phyloP scores from a whole-genome alignment of 1,284 basidiomycete species.

The Cystobasidiaceae sp. region DNA sequence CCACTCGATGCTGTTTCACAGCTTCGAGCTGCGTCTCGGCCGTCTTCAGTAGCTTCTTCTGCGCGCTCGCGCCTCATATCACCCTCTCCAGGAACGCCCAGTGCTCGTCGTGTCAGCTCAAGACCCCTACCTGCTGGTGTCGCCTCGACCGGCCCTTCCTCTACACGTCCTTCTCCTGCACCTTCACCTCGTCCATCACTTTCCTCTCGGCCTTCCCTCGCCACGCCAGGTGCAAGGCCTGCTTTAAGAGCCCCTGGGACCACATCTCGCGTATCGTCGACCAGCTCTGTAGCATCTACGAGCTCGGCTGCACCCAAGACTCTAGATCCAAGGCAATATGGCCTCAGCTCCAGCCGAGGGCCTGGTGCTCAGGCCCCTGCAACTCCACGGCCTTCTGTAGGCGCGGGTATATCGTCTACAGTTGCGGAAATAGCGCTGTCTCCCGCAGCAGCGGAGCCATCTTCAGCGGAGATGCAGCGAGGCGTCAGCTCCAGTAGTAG shows the following conservation, averaged over 20 bases:
- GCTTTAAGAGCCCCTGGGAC: no score
- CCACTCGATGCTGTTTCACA: neutral
- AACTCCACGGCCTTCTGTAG: no score
- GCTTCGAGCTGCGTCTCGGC: neutral
- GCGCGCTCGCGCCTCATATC: slow-evolving; percentile 6
- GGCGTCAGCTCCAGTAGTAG: slow-evolving; percentile 21
- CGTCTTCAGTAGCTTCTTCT: slow-evolving; percentile 6
- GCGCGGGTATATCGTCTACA: no score
- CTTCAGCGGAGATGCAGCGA: neutral
- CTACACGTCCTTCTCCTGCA: no score
- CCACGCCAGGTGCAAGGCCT: neutral
- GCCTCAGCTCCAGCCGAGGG: no score
- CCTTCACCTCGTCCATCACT: slow-evolving; percentile 1
- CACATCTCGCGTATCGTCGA: no score
- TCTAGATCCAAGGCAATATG: no score
- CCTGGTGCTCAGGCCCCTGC: no score
- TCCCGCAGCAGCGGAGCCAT: neutral
- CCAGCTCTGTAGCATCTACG: no score
- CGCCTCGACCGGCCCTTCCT: no score
- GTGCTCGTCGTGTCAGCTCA: neutral
- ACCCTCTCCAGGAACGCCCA: neutral
- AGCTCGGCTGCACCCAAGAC: no score
- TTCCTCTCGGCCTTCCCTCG: neutral
- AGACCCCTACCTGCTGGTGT: slow-evolving; percentile 6
- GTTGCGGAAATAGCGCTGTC: no score